Evolutionary conservation across 2,329 filamentous ascomycete genomes (phyloP), one percentile per base, ranked within the genome.

Genomic region (Ophiostoma ulmi): DNA sequence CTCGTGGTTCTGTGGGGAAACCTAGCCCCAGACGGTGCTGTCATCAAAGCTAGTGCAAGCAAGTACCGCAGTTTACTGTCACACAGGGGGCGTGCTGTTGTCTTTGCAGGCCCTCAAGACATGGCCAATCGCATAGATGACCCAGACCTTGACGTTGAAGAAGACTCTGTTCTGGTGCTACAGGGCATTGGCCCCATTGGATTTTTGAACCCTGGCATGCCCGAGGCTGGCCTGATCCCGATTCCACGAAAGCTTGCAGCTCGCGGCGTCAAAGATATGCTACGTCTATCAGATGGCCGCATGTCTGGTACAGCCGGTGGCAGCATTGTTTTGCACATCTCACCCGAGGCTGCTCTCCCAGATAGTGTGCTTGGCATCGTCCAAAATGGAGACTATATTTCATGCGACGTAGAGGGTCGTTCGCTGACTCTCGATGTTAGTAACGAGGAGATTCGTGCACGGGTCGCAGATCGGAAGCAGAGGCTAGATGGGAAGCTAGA

Each of bases 301-400:
- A 97, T 97, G 83, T 91, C 87, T 35, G 94, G 94, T 5, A 95
- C 93, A 0, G 91, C 88, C 1, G 93, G 96, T 66, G 94, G 94
- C 0, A 97, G 95, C 71, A 94, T 97, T 74, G 92, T 95, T 0
- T 88, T 95, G 6, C 94, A 97, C 75, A 90, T 97, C 6, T 89
- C 90, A 2, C 94, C 94, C 0, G 94, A 97, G 79, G 92, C 93
- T 0, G 92, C 91, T 0, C 80, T 85, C 39, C 91, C 91, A 0
- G 88, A 86, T 13, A 93, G 91, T 0, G 91, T 93, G 0, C 87
- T 97, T 73, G 94, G 91, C 0, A 80, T 96, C 1, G 88, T 97
- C 3, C 79, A 83, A 72, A 87, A 92, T 72, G 93, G 93, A 0
- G 94, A 97, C 78, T 77, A 88, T 35, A 88, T 97, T 67, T 90